Percentiles rank a stretch among this genome's conserved stretches.
Conservation (phyloP, 2,329 filamentous ascomycete species). For the Colletotrichum aenigma region DNA sequence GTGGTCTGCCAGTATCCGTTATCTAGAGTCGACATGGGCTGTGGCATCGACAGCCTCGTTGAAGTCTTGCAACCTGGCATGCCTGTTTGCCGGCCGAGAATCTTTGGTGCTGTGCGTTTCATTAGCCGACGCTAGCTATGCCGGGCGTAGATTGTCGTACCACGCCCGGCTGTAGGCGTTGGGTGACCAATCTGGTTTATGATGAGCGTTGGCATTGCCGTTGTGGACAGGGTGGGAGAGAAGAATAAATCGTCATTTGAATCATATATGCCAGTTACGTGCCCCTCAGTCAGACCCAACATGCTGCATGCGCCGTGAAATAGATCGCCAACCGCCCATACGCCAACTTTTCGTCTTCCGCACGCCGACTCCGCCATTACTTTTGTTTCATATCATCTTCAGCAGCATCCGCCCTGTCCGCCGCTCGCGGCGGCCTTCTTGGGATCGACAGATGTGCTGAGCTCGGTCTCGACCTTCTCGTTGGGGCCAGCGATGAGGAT, state of each 20-base stretch:
- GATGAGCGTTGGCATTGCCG: neutral
- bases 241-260: neutral
- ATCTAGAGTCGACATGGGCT: neutral
- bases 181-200: neutral
- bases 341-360: conserved; percentile 13
- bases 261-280: conserved; percentile 2
- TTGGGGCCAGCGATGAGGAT: conserved; percentile 71
- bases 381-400: neutral
- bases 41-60: neutral
- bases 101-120: neutral
- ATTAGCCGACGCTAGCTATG: neutral
- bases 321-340: conserved; percentile 1
- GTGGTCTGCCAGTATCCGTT: neutral
- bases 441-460: conserved; percentile 16
- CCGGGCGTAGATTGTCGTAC: neutral
- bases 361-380: neutral
- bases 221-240: neutral
- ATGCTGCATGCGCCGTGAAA: conserved; percentile 10
- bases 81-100: neutral
- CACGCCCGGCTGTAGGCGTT: neutral
- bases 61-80: neutral
- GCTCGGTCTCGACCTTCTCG: conserved; percentile 48
- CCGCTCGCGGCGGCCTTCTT: conserved; percentile 15
- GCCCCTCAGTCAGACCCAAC: neutral
- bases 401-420: conserved; percentile 19